phyloP scores from a whole-genome alignment of 352 stramenopile species.

The Globisporangium nunn region DNA sequence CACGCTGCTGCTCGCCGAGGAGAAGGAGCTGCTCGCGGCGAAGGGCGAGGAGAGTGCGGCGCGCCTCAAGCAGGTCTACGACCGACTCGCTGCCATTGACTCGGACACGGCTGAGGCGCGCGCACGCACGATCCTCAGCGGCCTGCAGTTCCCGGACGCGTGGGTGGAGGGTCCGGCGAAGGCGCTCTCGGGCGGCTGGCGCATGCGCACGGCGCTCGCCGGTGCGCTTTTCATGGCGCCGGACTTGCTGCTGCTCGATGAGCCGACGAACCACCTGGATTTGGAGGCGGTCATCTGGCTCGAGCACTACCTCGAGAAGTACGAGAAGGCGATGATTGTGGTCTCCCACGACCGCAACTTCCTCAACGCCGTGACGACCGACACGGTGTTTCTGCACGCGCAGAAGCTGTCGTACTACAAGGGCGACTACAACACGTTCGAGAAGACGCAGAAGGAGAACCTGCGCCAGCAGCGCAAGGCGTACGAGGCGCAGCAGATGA shows the following conservation, averaged over 20 bases:
- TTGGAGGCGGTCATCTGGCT: constrained; percentile 90
- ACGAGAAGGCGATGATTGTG: constrained; percentile 92
- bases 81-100: constrained; percentile 86
- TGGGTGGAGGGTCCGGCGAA: constrained; percentile 89
- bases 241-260: constrained; percentile 89
- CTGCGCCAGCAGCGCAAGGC: constrained; percentile 90
- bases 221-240: constrained; percentile 93
- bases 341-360: constrained; percentile 96
- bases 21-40: constrained; percentile 84
- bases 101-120: constrained; percentile 87
- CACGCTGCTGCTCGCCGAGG: constrained; percentile 85
- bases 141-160: constrained; percentile 91
- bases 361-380: constrained; percentile 94
- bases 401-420: constrained; percentile 92
- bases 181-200: constrained; percentile 91
- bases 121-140: constrained; percentile 88
- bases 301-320: constrained; percentile 88
- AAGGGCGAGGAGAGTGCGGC: constrained; percentile 35
- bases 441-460: constrained; percentile 91
- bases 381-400: constrained; percentile 92
- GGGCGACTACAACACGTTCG: constrained; percentile 96
- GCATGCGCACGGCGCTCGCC: constrained; percentile 92
- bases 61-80: constrained; percentile 78
- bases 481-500: constrained; percentile 84
- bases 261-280: constrained; percentile 76